phyloP scores from a whole-genome alignment of 345 rosid species.

The Syzygium aqueum region DNA sequence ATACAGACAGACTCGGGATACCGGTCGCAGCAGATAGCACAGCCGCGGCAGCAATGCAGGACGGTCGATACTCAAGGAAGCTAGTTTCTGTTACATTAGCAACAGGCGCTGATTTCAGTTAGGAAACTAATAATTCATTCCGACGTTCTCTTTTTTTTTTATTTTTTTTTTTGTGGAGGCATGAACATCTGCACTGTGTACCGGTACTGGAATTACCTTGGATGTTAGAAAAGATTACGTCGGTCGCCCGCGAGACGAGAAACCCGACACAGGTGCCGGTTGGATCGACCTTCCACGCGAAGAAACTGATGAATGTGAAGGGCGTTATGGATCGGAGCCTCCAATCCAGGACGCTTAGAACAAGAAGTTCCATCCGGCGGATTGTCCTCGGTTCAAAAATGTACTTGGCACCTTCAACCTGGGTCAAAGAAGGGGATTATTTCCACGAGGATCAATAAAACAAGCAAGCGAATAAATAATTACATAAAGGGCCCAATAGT shows the following conservation, averaged over 20 bases:
- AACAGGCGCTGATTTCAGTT: background rate
- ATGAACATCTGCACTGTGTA: background rate
- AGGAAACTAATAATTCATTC: background rate
- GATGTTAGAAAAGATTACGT: conserved; percentile 69
- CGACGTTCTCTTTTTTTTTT: background rate
- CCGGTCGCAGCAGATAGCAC: conserved; percentile 77
- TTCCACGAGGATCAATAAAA: background rate
- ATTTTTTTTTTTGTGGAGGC: background rate
- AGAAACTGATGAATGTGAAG: conserved; percentile 68
- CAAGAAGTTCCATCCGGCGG: conserved; percentile 84
- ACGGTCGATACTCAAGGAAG: conserved; percentile 79
- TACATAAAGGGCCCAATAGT: background rate
- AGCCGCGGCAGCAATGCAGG: conserved; percentile 92
- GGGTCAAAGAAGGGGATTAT: background rate
- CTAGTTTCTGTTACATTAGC: conserved; percentile 57
- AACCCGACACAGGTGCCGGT: conserved; percentile 48
- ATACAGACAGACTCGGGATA: conserved; percentile 64
- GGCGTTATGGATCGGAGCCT: conserved; percentile 93
- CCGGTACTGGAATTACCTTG: conserved; percentile 37
- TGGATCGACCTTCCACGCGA: conserved; percentile 83
- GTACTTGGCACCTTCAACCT: conserved; percentile 73
- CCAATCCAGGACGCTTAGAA: conserved; percentile 79
- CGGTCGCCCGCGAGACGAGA: conserved; percentile 57
- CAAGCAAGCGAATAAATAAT: background rate
- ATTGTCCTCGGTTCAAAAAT: conserved; percentile 81